phyloP scores from a whole-genome alignment of 1,284 basidiomycete genomes.

The Mycosarcoma mackinlayi region DNA sequence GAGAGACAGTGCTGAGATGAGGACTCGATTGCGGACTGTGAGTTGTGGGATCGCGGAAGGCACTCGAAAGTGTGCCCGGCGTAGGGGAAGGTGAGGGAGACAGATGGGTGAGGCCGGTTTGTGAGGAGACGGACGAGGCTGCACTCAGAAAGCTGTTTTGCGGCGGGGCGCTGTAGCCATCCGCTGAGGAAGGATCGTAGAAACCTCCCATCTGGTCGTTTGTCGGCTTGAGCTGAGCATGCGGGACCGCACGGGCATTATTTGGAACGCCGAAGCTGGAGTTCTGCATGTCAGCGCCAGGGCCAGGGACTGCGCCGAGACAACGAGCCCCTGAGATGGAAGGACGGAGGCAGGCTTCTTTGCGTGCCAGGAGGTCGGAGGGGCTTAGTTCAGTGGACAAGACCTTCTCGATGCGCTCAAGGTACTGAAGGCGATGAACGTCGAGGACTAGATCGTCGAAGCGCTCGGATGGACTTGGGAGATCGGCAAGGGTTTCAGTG shows the following conservation, averaged over 20 bases:
- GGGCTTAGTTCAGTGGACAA: slow-evolving; percentile 34
- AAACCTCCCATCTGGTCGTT: slow-evolving; percentile 17
- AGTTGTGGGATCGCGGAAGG: slow-evolving; percentile 33
- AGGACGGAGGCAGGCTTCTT: slow-evolving; percentile 5
- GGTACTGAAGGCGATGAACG: slow-evolving; percentile 21
- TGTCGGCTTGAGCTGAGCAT: slow-evolving; percentile 3
- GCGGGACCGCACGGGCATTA: slow-evolving; percentile 5
- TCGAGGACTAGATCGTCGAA: not conserved
- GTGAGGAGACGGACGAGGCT: slow-evolving; percentile 12
- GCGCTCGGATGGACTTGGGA: not conserved
- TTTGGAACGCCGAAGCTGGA: slow-evolving; percentile 1
- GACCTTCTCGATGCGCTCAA: slow-evolving; percentile 39
- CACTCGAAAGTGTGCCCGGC: slow-evolving; percentile 10
- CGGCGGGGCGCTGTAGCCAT: slow-evolving; percentile 43
- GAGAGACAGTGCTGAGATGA: slow-evolving; percentile 9
- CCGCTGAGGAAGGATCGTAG: slow-evolving; percentile 49
- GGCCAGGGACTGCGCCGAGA: slow-evolving; percentile 8
- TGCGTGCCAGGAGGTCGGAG: slow-evolving; percentile 33
- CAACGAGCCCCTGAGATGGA: slow-evolving; percentile 9
- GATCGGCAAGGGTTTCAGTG: slow-evolving; percentile 23
- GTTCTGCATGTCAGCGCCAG: slow-evolving; percentile 32
- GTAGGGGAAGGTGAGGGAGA: slow-evolving; percentile 16
- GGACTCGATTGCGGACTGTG: slow-evolving; percentile 44
- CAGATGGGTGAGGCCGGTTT: not conserved
- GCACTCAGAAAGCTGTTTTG: slow-evolving; percentile 33